A percentile compares a stretch with the other conserved stretches of the same genome.
Evolutionary conservation across 225 moss, liverwort and hornwort species (phyloP).

Genomic region (Polytrichum commune): DNA sequence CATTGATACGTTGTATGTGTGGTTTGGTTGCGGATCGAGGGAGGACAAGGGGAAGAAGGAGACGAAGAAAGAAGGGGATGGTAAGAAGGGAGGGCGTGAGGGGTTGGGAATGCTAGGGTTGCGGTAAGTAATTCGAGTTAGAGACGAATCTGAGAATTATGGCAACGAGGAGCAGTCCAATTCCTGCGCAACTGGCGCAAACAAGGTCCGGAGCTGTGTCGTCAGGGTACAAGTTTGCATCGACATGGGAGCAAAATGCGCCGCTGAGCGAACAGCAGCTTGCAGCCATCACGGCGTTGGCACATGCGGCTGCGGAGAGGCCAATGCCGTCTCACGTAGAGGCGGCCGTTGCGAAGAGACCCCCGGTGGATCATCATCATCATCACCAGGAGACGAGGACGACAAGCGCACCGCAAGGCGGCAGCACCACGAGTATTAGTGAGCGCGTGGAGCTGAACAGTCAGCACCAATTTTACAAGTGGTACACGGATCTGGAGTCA

Average conservation of each 20-base stretch:
- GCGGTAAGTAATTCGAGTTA: too few relatives aligned
- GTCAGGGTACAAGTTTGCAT: conserved; percentile 88
- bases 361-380: conserved; percentile 27
- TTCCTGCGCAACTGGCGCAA: conserved; percentile 17
- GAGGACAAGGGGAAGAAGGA: conserved; percentile 14
- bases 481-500: conserved; percentile 94
- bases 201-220: conserved; percentile 79
- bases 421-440: conserved; percentile 1
- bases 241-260: conserved; percentile 94
- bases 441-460: conserved; percentile 47
- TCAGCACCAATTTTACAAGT: conserved; percentile 95
- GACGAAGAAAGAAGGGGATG: conserved; percentile 5
- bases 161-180: conserved; percentile 30
- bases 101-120: conserved; percentile 17
- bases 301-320: conserved; percentile 67
- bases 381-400: conserved; percentile 13
- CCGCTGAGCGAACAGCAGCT: conserved; percentile 89
- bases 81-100: conserved; percentile 1
- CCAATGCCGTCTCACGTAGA: conserved; percentile 91
- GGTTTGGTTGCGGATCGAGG: conserved; percentile 10
- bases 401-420: conserved; percentile 2
- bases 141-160: not conserved
- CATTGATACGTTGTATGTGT: too few relatives aligned
- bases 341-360: conserved; percentile 28
- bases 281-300: conserved; percentile 73